A percentile compares a stretch with the other conserved stretches of the same genome.
phyloP scores from a whole-genome alignment of 2,329 filamentous ascomycete genomes.

The Fusarium tupiense region DNA sequence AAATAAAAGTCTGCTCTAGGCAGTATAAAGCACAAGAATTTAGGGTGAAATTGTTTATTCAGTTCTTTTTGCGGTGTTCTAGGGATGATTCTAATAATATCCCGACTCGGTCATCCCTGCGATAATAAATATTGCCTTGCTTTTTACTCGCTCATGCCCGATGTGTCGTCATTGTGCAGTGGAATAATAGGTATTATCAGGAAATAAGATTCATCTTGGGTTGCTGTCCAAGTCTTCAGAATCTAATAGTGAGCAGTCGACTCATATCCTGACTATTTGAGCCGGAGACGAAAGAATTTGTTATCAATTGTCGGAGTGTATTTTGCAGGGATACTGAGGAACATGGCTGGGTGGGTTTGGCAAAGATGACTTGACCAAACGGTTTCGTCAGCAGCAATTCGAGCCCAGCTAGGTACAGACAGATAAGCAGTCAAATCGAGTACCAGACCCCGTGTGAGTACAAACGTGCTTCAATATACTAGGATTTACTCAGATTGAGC shows the following conservation, averaged over 20 bases:
- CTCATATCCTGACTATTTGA: constrained; percentile 5
- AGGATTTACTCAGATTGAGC: not conserved
- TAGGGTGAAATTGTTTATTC: not conserved
- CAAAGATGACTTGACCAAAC: not conserved
- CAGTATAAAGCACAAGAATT: not conserved
- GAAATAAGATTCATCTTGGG: constrained; percentile 17
- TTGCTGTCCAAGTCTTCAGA: constrained; percentile 6
- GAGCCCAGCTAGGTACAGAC: not conserved
- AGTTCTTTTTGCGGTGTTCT: not conserved
- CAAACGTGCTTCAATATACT: not conserved
- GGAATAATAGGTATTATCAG: constrained; percentile 14
- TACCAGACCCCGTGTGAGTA: not conserved
- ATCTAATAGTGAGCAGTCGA: constrained; percentile 28
- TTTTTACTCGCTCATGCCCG: constrained; percentile 14
- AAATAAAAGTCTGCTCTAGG: constrained; percentile 17
- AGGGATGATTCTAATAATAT: not conserved
- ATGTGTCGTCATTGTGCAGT: constrained; percentile 44
- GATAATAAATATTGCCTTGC: constrained; percentile 14
- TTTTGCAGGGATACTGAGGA: constrained; percentile 12
- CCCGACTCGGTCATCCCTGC: not conserved
- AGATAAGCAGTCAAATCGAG: not conserved
- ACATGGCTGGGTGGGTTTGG: not conserved
- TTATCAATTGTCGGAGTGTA: not conserved
- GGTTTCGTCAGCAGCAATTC: not conserved
- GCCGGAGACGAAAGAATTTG: not conserved